Base-by-base conservation (phyloP, 2,329 filamentous ascomycete species). In the Aspergillus quadrilineatus region DNA sequence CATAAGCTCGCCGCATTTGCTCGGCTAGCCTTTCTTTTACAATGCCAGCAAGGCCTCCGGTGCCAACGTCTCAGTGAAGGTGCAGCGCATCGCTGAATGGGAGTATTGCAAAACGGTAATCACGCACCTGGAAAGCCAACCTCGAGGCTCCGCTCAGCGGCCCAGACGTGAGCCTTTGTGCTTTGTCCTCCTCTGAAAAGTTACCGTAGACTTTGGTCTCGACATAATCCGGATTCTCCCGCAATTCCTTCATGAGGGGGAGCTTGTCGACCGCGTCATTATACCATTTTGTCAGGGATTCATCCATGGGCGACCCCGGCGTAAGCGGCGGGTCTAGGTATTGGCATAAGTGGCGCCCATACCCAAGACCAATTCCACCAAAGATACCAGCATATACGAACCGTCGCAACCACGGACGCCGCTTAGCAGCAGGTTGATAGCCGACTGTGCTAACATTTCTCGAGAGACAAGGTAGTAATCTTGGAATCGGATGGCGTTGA, bases 131-230 rank as follows among this genome's bases (percentile, higher is more conserved):
- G 46, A 76, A 59, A 26, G 69, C 72, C 42, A 77, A 53, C 14
- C 73, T 75, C 52, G 72, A 67, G 56, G 70, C 74, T 17, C 77
- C 77, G 47, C 66, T 65, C 53, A 79, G 58, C 9, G 72, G 66
- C 4, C 75, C 75, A 47, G 70, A 72, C 4, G 75, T 75, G 50
- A 79, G 61, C 45, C 71, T 65, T 22, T 62, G 65, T 30, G 56
- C 48, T 57, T 70, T 73, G n/a, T 71, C 67, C 26, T 72, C 68
- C 6, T 69, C 67, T n/a, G 67, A 62, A 50, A 72, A 69, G 50
- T 69, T 69, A 17, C 67, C 66, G 56, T 76, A 76, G 28, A 72
- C 73, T 37, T 71, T 68, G 44, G 66, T 68, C 58, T 78, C 75
- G 55, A 70, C 66, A 52, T 69, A 78, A 44, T 74, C 70, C 26